Evolutionary conservation across 2,329 filamentous ascomycete genomes (phyloP), one percentile per base, ranked within the genome.

Genomic region (Emergomyces pasteurianus): DNA sequence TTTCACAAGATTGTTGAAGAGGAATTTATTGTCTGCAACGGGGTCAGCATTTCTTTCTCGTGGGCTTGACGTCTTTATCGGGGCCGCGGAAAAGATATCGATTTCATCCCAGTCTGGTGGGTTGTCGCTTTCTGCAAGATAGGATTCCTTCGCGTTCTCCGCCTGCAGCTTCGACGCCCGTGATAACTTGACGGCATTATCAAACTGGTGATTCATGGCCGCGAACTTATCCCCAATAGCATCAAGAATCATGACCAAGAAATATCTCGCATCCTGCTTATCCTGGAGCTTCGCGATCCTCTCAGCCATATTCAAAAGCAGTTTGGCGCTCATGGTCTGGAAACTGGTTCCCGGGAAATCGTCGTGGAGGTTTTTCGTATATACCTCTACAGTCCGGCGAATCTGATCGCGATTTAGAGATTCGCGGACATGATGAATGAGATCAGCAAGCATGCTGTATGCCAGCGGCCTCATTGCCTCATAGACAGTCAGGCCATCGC

Each of bases 141-240:
- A 95, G 54, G 88, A 88, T 66, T 97, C 94, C 0, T 83, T 78
- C 0, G 80, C 80, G 2, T 85, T 82, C 64, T 88, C 85, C 0
- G 78, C 75, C 61, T 90, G 87, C 65, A 88, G 83, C 16, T 81
- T 83, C 69, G 89, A 89, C 55, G 86, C 82, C 69, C 87, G 89
- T 14, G 91, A 96, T 5, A 96, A 81, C 76, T 97, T 99, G 53
- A 96, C 89, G 18, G 94, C 91, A 73, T 99, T 99, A 43, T 87
- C 83, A 71, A 95, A 97, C 73, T 97, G 91, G 61, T 90, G 83
- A 71, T 99, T 99, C 94, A 99, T 99, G 2, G 91, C 86, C 1
- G 92, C 92, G 71, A 99, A 97, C 72, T 99, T 99, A 71, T 99
- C 94, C 56, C 90, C 94, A 67, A 99, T 97, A 10, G 95, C 94